Percentiles rank a stretch among this genome's conserved stretches.
These are phyloP conservation scores for Taiozyma onychis DNA, from an alignment of 1,139 yeast genomes.

Conservation along the genomic window DNA sequence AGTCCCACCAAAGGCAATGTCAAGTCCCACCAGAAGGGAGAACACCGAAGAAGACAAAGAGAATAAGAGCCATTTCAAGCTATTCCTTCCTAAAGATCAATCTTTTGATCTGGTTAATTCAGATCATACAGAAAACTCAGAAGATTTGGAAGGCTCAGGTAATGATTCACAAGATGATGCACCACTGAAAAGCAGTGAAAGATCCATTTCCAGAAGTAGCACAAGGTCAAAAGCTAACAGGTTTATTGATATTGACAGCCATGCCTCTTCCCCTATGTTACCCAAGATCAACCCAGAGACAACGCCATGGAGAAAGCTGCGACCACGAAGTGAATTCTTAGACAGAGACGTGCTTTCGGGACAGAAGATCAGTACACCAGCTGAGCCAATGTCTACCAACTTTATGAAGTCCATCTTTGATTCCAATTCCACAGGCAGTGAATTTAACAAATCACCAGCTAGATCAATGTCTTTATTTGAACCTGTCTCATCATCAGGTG, in stretches of 20 bases:
- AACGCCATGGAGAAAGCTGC: constrained; percentile 28
- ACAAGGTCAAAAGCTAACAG: constrained; percentile 6
- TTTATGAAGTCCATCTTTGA: constrained; percentile 20
- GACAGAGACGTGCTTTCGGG: constrained; percentile 3
- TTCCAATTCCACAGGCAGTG: constrained; percentile 4
- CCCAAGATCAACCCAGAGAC: constrained; percentile 28
- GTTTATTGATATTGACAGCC: constrained; percentile 24
- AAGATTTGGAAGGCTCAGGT: constrained; percentile 3
- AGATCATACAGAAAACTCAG: constrained; percentile 5
- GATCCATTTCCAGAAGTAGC: background rate
- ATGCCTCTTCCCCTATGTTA: constrained; percentile 19
- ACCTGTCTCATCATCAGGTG: constrained; percentile 15
- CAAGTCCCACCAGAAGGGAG: constrained; percentile 20
- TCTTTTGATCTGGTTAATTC: constrained; percentile 2
- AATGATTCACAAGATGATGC: constrained; percentile 1
- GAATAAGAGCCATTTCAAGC: constrained; percentile 9
- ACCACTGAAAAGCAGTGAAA: background rate
- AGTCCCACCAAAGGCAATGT: background rate
- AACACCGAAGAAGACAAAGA: background rate
- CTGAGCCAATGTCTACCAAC: constrained; percentile 7
- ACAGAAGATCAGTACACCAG: background rate
- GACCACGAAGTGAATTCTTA: constrained; percentile 18
- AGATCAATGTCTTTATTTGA: constrained; percentile 20
- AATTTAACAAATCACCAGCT: constrained; percentile 9
- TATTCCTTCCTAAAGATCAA: constrained; percentile 4